Conservation (phyloP, 108 stramenopile species). For the Skeletonema menzelii region DNA sequence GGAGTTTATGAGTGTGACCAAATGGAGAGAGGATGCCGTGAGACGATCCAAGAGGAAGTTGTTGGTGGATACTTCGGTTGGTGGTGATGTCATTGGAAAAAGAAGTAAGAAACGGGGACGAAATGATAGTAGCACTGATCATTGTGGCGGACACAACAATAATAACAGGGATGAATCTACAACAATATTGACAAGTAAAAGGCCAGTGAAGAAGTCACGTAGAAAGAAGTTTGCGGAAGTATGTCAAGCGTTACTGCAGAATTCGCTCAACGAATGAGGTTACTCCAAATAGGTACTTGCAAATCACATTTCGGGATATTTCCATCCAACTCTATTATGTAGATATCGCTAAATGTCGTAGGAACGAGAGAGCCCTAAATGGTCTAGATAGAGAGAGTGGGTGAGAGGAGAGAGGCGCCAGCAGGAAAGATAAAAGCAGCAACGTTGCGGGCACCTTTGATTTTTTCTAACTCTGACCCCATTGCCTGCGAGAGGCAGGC, state of each 20-base stretch:
- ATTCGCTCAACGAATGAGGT: neutral
- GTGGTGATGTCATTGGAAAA: neutral
- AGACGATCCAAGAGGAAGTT: conserved; percentile 30
- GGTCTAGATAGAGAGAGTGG: too few relatives aligned
- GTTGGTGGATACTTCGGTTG: neutral
- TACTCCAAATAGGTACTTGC: too few relatives aligned
- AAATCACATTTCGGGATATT: too few relatives aligned
- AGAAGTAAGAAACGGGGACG: neutral
- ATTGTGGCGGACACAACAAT: neutral
- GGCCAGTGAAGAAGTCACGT: neutral
- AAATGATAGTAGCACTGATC: neutral
- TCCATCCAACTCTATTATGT: too few relatives aligned
- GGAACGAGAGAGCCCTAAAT: too few relatives aligned
- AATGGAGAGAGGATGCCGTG: conserved; percentile 71
- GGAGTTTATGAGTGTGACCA: conserved; percentile 45
- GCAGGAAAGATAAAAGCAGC: too few relatives aligned
- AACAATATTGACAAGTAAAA: neutral
- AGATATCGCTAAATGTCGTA: too few relatives aligned
- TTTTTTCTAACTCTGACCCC: too few relatives aligned
- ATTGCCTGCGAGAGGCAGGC: too few relatives aligned
- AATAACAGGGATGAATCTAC: neutral
- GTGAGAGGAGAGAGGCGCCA: too few relatives aligned
- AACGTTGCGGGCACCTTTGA: too few relatives aligned
- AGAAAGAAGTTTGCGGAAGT: neutral
- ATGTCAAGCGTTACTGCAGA: neutral